Conservation (phyloP, 2,329 filamentous ascomycete species). For the Talaromyces sp. region DNA sequence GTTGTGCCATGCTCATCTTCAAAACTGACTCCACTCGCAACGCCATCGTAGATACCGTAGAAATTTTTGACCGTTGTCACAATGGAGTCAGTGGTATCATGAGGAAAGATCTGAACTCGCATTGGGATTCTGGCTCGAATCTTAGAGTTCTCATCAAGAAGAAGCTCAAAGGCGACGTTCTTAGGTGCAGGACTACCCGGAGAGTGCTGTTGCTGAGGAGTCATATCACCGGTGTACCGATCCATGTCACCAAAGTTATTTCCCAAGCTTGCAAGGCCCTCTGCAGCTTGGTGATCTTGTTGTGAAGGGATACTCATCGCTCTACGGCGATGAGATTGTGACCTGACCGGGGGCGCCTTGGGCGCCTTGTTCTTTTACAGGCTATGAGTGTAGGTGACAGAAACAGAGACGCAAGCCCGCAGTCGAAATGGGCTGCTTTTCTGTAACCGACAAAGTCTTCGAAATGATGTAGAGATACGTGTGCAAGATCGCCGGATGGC, state of each 20-base stretch:
- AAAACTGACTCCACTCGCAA: slow-evolving; percentile 82
- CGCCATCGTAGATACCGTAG: slow-evolving; percentile 85
- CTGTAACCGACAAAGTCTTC: neutral
- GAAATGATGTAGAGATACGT: neutral
- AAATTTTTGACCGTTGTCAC: slow-evolving; percentile 99
- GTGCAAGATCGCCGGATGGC: slow-evolving; percentile 3
- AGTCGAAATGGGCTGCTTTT: neutral
- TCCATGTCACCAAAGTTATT: slow-evolving; percentile 28
- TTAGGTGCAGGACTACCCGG: slow-evolving; percentile 45
- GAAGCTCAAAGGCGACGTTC: slow-evolving; percentile 60
- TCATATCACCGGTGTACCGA: slow-evolving; percentile 22
- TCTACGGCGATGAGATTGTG: slow-evolving; percentile 23
- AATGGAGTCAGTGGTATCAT: slow-evolving; percentile 96
- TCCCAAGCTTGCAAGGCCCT: slow-evolving; percentile 26
- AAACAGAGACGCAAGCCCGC: neutral
- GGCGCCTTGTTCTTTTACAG: slow-evolving; percentile 12
- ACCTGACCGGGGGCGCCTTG: slow-evolving; percentile 9
- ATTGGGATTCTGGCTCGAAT: slow-evolving; percentile 59
- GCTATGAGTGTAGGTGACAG: slow-evolving; percentile 1
- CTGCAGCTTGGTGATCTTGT: slow-evolving; percentile 25
- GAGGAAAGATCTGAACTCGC: slow-evolving; percentile 79
- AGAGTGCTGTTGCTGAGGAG: slow-evolving; percentile 30
- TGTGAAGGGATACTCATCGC: slow-evolving; percentile 32
- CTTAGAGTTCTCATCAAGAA: slow-evolving; percentile 54
- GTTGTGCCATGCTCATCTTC: slow-evolving; percentile 85